Conservation (phyloP, 2,329 filamentous ascomycete species). For the Epichloe elymi region DNA sequence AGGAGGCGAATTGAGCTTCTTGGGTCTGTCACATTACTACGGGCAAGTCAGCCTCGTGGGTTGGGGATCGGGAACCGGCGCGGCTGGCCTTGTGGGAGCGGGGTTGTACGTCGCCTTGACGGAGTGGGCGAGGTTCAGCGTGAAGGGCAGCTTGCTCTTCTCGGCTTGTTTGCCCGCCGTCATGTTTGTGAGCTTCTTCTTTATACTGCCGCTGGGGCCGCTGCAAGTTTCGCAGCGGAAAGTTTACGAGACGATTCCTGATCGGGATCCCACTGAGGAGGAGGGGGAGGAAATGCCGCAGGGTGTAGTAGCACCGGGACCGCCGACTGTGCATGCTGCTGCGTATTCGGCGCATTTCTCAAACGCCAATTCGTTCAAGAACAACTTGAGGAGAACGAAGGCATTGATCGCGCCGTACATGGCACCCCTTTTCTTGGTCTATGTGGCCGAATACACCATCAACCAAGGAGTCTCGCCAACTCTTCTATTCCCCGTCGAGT, state of each 20-base stretch:
- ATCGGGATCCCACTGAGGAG: conserved; percentile 26
- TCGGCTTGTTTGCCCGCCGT: conserved; percentile 68
- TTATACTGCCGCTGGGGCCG: conserved; percentile 57
- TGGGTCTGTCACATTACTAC: conserved; percentile 88
- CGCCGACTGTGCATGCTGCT: conserved; percentile 26
- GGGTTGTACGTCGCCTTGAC: conserved; percentile 81
- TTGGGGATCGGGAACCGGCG: conserved; percentile 88
- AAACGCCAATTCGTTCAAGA: conserved; percentile 22
- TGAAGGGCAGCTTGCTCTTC: conserved; percentile 59
- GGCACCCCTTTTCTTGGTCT: conserved; percentile 83
- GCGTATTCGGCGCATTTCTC: conserved; percentile 21
- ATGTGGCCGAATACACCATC: conserved; percentile 93
- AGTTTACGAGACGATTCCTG: conserved; percentile 41
- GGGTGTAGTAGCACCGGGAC: conserved; percentile 21
- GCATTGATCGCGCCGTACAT: conserved; percentile 69
- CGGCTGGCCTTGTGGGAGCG: conserved; percentile 74
- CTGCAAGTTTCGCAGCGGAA: conserved; percentile 35
- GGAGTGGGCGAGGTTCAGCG: conserved; percentile 61
- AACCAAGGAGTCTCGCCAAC: conserved; percentile 91
- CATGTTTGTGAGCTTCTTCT: conserved; percentile 81
- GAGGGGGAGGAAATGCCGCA: conserved; percentile 12
- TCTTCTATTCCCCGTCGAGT: conserved; percentile 66
- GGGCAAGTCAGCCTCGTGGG: conserved; percentile 74
- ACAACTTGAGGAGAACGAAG: conserved; percentile 52
- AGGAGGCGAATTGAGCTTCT: conserved; percentile 78